Evolutionary conservation across 345 rosid genomes (phyloP).

Genomic region (Eucalyptus marginata): DNA sequence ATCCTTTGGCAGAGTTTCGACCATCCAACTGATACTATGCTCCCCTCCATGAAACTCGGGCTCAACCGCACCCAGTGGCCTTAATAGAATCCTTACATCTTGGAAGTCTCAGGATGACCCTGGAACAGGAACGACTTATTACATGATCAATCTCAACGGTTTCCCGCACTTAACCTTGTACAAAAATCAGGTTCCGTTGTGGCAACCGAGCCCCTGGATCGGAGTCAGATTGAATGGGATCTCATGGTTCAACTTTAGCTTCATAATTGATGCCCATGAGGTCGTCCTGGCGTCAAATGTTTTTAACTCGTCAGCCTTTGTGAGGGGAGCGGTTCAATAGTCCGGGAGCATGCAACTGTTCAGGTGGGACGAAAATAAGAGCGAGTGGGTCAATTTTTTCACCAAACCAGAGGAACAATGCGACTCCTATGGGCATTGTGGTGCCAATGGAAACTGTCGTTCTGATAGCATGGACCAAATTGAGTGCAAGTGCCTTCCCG

Average conservation of each 20-base stretch:
- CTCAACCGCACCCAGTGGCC: background rate
- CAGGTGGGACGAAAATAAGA: background rate
- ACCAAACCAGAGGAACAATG: background rate
- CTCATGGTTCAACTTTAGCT: background rate
- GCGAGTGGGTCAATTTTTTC: background rate
- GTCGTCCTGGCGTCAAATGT: background rate
- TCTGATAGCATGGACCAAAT: too few relatives aligned
- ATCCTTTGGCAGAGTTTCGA: constrained; percentile 27
- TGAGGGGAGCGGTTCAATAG: background rate
- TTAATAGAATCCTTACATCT: constrained; percentile 2
- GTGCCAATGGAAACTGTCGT: background rate
- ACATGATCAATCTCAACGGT: constrained; percentile 1
- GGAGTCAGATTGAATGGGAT: background rate
- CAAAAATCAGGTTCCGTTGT: background rate
- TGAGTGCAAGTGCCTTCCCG: constrained; percentile 10
- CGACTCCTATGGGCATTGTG: background rate
- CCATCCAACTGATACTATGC: constrained; percentile 14
- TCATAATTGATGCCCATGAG: background rate
- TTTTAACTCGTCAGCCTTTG: too few relatives aligned
- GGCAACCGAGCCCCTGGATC: background rate
- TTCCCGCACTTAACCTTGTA: constrained; percentile 9
- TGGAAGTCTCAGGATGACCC: constrained; percentile 20
- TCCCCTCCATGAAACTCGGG: constrained; percentile 23
- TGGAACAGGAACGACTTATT: background rate
- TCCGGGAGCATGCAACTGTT: background rate